Conservation (phyloP, 1,139 yeast species). For the Kazachstania sp. region DNA sequence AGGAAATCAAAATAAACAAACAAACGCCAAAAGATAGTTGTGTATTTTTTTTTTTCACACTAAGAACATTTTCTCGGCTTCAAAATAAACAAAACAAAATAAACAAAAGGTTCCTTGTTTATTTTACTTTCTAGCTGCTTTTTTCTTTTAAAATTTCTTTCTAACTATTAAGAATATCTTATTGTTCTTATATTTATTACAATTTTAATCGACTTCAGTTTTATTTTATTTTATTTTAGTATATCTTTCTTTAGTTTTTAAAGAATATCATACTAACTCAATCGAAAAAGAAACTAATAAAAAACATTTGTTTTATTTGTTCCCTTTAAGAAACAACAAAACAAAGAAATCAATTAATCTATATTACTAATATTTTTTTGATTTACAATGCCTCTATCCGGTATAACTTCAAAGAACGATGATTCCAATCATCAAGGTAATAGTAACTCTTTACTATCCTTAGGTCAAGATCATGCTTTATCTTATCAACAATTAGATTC, state of each 20-base stretch:
- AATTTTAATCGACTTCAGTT: too few relatives aligned
- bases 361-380: neutral
- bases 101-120: neutral
- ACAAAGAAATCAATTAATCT: neutral
- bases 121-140: neutral
- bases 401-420: constrained; percentile 6
- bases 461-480: constrained; percentile 13
- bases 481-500: constrained; percentile 16
- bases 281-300: too few relatives aligned
- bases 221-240: too few relatives aligned
- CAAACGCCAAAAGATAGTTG: neutral
- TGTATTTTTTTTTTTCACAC: too few relatives aligned
- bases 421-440: constrained; percentile 9
- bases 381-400: constrained; percentile 9
- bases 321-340: too few relatives aligned
- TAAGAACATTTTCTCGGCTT: neutral
- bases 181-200: too few relatives aligned
- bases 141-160: neutral
- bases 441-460: constrained; percentile 7
- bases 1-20: neutral
- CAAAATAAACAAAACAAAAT: neutral
- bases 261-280: too few relatives aligned
- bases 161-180: neutral
- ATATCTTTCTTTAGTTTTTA: too few relatives aligned
- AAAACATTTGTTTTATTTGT: neutral